Evolutionary conservation across 2,329 filamentous ascomycete genomes (phyloP).

Genomic region (Domatiomyces catenatus): DNA sequence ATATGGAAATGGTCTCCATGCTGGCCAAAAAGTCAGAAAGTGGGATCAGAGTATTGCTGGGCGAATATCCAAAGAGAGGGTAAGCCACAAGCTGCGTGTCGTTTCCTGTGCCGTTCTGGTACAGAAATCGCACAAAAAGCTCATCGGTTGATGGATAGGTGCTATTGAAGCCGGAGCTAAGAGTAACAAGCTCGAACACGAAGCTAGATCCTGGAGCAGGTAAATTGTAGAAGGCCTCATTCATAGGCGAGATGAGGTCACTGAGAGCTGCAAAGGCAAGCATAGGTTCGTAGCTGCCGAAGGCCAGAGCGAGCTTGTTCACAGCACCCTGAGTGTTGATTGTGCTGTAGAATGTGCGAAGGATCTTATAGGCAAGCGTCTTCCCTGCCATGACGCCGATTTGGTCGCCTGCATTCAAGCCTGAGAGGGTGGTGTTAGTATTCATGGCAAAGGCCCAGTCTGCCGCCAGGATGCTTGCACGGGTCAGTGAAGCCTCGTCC

Average conservation of each 20-base stretch:
- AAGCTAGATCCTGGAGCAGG: constrained; percentile 35
- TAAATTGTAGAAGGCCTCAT: constrained; percentile 33
- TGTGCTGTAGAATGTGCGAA: constrained; percentile 26
- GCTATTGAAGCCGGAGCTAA: constrained; percentile 19
- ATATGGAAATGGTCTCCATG: constrained; percentile 30
- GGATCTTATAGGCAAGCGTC: constrained; percentile 26
- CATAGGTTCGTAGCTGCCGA: constrained; percentile 36
- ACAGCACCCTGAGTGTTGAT: constrained; percentile 23
- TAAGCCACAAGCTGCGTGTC: constrained; percentile 26
- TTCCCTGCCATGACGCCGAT: constrained; percentile 29
- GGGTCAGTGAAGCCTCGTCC: constrained; percentile 19
- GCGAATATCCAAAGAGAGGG: constrained; percentile 36
- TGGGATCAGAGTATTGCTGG: constrained; percentile 30
- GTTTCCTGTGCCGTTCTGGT: constrained; percentile 39
- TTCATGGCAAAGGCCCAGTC: constrained; percentile 34
- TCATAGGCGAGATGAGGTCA: constrained; percentile 24
- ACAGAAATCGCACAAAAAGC: constrained; percentile 41
- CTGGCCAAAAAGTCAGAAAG: constrained; percentile 36
- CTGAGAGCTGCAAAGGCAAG: constrained; percentile 35
- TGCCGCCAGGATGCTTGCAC: constrained; percentile 28
- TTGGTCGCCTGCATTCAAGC: constrained; percentile 12
- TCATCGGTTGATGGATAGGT: constrained; percentile 29
- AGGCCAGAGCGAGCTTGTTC: constrained; percentile 33
- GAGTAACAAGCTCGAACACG: constrained; percentile 38
- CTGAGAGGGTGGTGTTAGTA: constrained; percentile 18